Evolutionary conservation across 192 early-diverging fungal species (phyloP), one percentile per base, ranked within the genome.

Genomic region (Entrophospora sp.): DNA sequence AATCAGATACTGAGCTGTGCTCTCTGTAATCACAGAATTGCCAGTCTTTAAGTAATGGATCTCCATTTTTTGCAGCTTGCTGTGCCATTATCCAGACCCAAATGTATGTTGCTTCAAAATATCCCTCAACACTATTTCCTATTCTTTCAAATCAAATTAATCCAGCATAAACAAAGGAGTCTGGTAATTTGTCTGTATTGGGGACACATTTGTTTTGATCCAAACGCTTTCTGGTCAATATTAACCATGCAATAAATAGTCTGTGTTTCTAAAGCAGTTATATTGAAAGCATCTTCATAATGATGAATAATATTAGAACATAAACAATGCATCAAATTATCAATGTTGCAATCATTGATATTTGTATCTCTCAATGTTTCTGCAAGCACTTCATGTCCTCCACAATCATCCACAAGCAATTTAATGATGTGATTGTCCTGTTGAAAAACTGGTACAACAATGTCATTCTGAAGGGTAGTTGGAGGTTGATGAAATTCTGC

Each of bases 71-170:
- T 27, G 27, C 10, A 36, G 59, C 40, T 32, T 61, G 42, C n/a
- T 61, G 18, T 69, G 61, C 56, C 24, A 75, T 34, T 46, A 75
- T 61, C 69, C 66, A 75, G 25, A 75, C 13, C 73, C 73, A 75
- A 7, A 71, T 70, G 35, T 66, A 75, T 43, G 67, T 69, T 38
- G 56, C 58, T n/a, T 34, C 43, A 22, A 71, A 49, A 43, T 58
- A 67, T 59, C 69, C 69, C 9, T 16, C 16, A 30, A 7, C 34
- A n/a, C 30, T 32, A 55, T 35, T 55, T 13, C 51, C 30, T 8
- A 16, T 6, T 35, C 24, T 16, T 22, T 35, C 18, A 55, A 35
- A 55, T 16, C 31, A 31, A 55, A 55, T 10, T 9, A 55, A 14
- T 35, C 52, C 52, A 55, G 25, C 5, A 1, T 25, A 31, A 35